phyloP scores from a whole-genome alignment of 768 basidiomycete species.

The Tulasnella sp. region DNA sequence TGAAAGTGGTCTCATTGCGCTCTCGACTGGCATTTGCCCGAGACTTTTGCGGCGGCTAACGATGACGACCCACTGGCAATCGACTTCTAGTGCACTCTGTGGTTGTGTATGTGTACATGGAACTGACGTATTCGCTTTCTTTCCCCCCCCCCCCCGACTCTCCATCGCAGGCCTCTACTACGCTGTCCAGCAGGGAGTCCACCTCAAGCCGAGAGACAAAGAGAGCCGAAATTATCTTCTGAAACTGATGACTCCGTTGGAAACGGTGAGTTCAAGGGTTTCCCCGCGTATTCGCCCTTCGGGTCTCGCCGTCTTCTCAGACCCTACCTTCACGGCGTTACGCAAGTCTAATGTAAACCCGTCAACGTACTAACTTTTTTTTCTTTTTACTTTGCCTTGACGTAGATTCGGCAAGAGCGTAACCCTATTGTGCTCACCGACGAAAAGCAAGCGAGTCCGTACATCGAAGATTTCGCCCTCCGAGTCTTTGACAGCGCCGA shows the following conservation, averaged over 20 bases:
- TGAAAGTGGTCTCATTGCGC: not conserved
- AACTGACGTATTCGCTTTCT: not conserved
- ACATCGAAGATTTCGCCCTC: constrained; percentile 92
- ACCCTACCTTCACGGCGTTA: constrained; percentile 1
- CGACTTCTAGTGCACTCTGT: no score
- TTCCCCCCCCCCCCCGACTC: not conserved
- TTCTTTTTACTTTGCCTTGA: constrained; percentile 16
- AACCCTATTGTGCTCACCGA: constrained; percentile 74
- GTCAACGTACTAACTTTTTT: not conserved
- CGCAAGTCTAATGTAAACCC: not conserved
- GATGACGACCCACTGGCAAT: not conserved
- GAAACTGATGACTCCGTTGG: constrained; percentile 69
- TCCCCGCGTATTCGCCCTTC: not conserved
- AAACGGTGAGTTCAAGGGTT: constrained; percentile 43
- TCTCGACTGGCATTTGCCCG: constrained; percentile 15
- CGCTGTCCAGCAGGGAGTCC: constrained; percentile 83
- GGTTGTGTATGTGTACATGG: not conserved
- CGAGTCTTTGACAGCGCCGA: constrained; percentile 86
- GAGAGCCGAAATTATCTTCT: constrained; percentile 68
- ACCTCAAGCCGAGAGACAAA: constrained; percentile 56
- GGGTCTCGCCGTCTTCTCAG: not conserved
- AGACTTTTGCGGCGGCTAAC: not conserved
- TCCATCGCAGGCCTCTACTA: constrained; percentile 73
- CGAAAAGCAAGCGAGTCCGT: constrained; percentile 52
- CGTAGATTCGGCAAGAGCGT: constrained; percentile 67